Base-by-base conservation (phyloP, 2,329 filamentous ascomycete species). In the Colletotrichum sp. region DNA sequence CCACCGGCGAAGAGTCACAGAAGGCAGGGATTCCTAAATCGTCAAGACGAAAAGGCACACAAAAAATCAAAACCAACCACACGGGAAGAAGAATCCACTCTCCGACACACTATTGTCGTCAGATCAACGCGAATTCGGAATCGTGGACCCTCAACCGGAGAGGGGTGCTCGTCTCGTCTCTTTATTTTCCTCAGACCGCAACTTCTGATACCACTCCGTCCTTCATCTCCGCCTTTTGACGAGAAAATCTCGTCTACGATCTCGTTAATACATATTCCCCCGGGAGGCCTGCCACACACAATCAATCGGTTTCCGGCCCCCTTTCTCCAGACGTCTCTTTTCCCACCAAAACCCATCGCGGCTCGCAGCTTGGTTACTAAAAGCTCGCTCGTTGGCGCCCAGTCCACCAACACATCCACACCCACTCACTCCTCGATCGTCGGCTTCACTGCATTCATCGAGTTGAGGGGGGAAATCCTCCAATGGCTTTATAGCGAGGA, bases 281-380 rank as follows among this genome's bases (percentile, higher is more conserved):
- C 70, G 52, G 60, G 57, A 68, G 64, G 57, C 70, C 70, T 67
- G 34, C 57, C 43, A 52, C 69, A 43, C 71, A 48, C 69, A 57
- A 32, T 34, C 26, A n/a, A 52, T 52, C 43, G 43, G 43, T 52
- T 13, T 52, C 52, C 7, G 14, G n/a, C 18, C 60, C 61, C 68
- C 28, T 63, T 69, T 69, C 34, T 26, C 32, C 67, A 71, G 69
- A 75, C 39, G 30, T 43, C 28, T 36, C 36, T 9, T 32, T 28
- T 59, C 48, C 26, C 16, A 21, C 18, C 68, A 57, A 59, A 7
- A 52, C n/a, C 64, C 70, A 55, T 73, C 64, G 64, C 57, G 59
- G 70, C 73, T 75, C 55, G 69, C 57, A 73, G 73, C 73, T 75
- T 73, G 70, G 73, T 48, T 73, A 18, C 70, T 65, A 73, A 73